Evolutionary conservation across 2,329 filamentous ascomycete genomes (phyloP).

Genomic region (Mariannaea sp.): DNA sequence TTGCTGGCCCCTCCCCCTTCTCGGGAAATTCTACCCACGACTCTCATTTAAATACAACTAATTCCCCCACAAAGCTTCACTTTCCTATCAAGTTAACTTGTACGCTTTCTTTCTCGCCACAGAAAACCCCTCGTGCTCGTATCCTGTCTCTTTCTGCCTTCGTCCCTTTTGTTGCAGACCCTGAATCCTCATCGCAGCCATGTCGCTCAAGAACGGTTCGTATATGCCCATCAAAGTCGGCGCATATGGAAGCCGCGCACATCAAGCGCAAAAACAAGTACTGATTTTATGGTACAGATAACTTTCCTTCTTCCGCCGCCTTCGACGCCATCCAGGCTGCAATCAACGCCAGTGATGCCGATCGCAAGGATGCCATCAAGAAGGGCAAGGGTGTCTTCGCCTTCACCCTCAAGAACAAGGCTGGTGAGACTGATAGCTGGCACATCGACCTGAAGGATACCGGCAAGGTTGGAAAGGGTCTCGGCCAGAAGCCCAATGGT

Average conservation of each 20-base stretch:
- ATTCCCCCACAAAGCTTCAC: slow-evolving; percentile 26
- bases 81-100: slow-evolving; percentile 1
- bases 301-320: slow-evolving; percentile 86
- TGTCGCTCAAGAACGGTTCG: slow-evolving; percentile 77
- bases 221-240: slow-evolving; percentile 15
- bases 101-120: slow-evolving; percentile 3
- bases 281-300: slow-evolving; percentile 53
- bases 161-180: not conserved
- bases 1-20: not conserved
- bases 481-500: slow-evolving; percentile 84
- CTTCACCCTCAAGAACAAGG: slow-evolving; percentile 89
- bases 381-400: slow-evolving; percentile 85
- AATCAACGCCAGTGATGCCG: slow-evolving; percentile 70
- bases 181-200: slow-evolving; percentile 47
- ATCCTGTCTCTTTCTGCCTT: not conserved
- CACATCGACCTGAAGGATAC: slow-evolving; percentile 94
- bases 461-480: slow-evolving; percentile 79
- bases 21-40: slow-evolving; percentile 14
- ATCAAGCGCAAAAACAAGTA: not conserved
- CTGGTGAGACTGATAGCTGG: slow-evolving; percentile 83
- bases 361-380: slow-evolving; percentile 87
- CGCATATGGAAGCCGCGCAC: slow-evolving; percentile 2
- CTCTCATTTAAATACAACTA: slow-evolving; percentile 28
- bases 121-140: slow-evolving; percentile 5
- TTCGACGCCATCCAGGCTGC: slow-evolving; percentile 85